These are phyloP conservation scores for Funneliformis geosporum DNA, from an alignment of 192 early-diverging fungal species.

Conservation along the genomic window DNA sequence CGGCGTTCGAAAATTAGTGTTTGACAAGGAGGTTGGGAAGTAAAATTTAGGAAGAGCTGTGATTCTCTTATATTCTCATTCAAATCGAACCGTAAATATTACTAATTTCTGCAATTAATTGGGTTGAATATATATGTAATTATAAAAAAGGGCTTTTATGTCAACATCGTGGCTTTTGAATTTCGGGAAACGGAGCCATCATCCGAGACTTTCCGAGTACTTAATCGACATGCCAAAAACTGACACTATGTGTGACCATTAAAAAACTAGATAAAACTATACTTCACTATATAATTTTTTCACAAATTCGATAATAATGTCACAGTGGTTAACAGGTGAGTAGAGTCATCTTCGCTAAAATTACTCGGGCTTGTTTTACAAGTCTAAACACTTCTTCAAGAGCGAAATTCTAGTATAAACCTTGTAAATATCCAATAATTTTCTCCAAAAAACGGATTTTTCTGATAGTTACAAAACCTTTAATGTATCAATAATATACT, in stretches of 20 bases:
- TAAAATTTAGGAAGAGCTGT: background rate
- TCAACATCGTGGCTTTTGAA: background rate
- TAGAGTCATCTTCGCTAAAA: background rate
- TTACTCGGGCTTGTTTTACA: constrained; percentile 1
- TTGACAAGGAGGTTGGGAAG: constrained; percentile 3
- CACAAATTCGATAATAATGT: constrained; percentile 17
- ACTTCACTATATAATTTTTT: background rate
- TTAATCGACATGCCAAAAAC: too few relatives aligned
- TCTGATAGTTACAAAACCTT: background rate
- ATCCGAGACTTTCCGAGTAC: too few relatives aligned
- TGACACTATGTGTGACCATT: background rate
- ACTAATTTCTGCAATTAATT: background rate
- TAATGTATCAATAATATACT: background rate
- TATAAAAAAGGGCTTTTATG: background rate
- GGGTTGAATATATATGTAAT: background rate
- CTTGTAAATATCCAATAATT: background rate
- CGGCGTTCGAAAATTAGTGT: background rate
- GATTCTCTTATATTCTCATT: too few relatives aligned
- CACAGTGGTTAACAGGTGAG: constrained; percentile 33
- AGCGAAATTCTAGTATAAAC: background rate
- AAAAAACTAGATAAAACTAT: background rate
- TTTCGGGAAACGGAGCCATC: background rate
- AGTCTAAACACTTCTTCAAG: background rate
- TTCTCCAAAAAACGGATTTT: background rate
- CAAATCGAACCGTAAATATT: background rate